Conservation (phyloP, 768 basidiomycete species). For the Punctularia strigosozonata region DNA sequence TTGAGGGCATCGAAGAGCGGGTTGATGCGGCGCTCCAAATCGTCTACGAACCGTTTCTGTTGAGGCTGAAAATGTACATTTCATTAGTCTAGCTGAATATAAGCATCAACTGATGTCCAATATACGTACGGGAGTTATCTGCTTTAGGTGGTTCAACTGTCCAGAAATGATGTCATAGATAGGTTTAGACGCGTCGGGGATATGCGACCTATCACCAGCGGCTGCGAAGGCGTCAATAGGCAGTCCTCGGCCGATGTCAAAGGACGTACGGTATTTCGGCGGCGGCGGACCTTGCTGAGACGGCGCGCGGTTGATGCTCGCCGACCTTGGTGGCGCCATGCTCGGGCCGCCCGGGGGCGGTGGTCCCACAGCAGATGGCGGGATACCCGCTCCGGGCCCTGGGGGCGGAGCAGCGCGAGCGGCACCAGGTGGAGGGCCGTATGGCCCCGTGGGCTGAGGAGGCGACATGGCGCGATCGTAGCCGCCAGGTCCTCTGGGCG, state of each 20-base stretch:
- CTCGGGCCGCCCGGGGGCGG: constrained; percentile 15
- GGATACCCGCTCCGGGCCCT: background rate
- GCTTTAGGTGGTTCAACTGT: constrained; percentile 56
- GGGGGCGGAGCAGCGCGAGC: constrained; percentile 6
- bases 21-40: constrained; percentile 78
- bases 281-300: constrained; percentile 27
- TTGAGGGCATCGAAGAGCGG: constrained; percentile 87
- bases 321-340: background rate
- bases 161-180: constrained; percentile 56
- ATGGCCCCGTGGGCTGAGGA: constrained; percentile 19
- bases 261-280: constrained; percentile 49
- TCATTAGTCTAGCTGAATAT: constrained; percentile 3
- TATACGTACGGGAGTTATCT: constrained; percentile 58
- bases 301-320: constrained; percentile 12
- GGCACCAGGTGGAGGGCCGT: constrained; percentile 24
- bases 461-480: constrained; percentile 18
- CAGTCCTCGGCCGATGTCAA: no score
- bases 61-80: constrained; percentile 39
- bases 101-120: background rate
- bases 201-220: constrained; percentile 86
- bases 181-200: constrained; percentile 55
- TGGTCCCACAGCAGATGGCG: constrained; percentile 15
- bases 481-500: constrained; percentile 29
- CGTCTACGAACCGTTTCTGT: constrained; percentile 77
- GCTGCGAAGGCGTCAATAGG: constrained; percentile 43